These are phyloP conservation scores for Candida awuae DNA, from an alignment of 805 yeast species.

Conservation along the genomic window DNA sequence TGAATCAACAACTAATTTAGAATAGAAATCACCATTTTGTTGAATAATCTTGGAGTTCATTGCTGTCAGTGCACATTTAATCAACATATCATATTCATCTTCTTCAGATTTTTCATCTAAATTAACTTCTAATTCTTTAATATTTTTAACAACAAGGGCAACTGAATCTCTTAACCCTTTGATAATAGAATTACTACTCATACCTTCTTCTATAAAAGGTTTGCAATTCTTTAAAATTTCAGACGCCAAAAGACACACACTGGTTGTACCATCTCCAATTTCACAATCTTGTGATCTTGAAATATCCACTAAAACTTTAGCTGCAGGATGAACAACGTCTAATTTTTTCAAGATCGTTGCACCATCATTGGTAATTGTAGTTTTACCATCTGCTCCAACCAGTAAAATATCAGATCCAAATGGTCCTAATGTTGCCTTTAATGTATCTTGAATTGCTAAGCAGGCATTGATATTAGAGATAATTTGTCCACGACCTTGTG, in stretches of 20 bases:
- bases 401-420: constrained; percentile 92
- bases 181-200: constrained; percentile 79
- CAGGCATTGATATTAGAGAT: constrained; percentile 95
- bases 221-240: constrained; percentile 89
- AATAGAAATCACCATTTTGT: constrained; percentile 80
- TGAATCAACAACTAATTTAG: constrained; percentile 95
- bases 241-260: constrained; percentile 90
- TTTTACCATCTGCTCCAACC: constrained; percentile 67
- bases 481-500: constrained; percentile 95
- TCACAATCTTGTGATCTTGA: constrained; percentile 96
- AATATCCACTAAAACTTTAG: constrained; percentile 88
- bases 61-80: constrained; percentile 92
- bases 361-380: constrained; percentile 97
- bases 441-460: constrained; percentile 91
- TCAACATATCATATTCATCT: constrained; percentile 67
- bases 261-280: constrained; percentile 97
- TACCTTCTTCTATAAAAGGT: constrained; percentile 89
- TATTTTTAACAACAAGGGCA: constrained; percentile 61
- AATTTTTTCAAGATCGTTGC: constrained; percentile 88
- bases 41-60: constrained; percentile 93
- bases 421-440: constrained; percentile 94
- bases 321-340: constrained; percentile 98
- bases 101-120: constrained; percentile 39
- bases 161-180: constrained; percentile 85
- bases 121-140: constrained; percentile 69